Base-by-base conservation (phyloP, 2,329 filamentous ascomycete genomes). In the Stagonosporopsis chrysanthemi region DNA sequence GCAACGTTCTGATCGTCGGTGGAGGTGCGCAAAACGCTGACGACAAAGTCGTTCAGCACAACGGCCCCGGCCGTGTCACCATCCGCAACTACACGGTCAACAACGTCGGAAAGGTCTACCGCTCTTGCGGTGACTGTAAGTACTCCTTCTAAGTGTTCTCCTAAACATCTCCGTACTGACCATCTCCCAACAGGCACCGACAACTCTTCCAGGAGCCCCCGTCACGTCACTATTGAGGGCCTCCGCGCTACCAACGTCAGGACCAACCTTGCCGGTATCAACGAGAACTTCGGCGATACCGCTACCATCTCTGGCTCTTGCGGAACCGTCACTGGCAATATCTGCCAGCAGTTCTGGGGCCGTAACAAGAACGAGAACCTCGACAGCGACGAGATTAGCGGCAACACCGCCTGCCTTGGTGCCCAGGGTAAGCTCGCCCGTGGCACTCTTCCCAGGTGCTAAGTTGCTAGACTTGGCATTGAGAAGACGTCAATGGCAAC, bases 51-150 rank as follows among this genome's bases (percentile, higher is more conserved):
- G 56, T 73, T 24, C 70, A 73, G 55, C 67, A 72, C 56, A 72
- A 74, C 36, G 71, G 69, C n/a, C 54, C 58, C 39, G 70, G 70
- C 4, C 63, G 64, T 8, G 41, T 44, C 17, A 44, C 41, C 9
- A 44, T 44, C n/a, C 41, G 43, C 8, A 26, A 54, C 36, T 54
- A 48, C 64, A 75, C 72, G 39, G 78, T 75, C 50, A 70, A 69
- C 57, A 67, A 74, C 60, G 78, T 77, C 55, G 81, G 80, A 58
- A 83, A 83, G 66, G 66, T 83, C 3, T 79, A 78, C 50, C 78
- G 81, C 48, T 77, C 72, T 60, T 83, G 80, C 64, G 81, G 81
- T 26, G 53, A 59, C 44, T 35, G 48, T 53, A 35, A 53, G 51
- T 35, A 2, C 9, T 24, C 24, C 35, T 24, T 41, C 5, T 2